Conservation (phyloP, 1,284 basidiomycete species). For the Fomitopsis palustris region DNA sequence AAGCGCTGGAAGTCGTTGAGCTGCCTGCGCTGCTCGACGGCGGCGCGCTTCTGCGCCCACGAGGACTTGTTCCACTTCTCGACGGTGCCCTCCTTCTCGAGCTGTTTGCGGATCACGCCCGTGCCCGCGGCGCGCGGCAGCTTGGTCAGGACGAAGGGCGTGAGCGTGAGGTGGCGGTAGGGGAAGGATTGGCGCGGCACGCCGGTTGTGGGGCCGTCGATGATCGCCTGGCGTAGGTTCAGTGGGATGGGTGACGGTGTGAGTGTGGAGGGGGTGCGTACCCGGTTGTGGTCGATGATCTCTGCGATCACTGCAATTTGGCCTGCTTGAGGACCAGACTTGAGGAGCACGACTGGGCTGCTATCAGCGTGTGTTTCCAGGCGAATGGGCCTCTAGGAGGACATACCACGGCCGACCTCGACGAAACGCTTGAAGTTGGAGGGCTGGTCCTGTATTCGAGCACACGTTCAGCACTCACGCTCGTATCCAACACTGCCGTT, state of each 20-base stretch:
- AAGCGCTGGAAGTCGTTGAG: conserved; percentile 93
- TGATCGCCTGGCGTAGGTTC: conserved; percentile 67
- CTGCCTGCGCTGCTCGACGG: conserved; percentile 74
- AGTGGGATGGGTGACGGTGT: neutral
- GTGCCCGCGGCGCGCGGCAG: conserved; percentile 89
- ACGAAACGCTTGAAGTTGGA: conserved; percentile 97
- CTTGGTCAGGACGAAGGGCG: conserved; percentile 79
- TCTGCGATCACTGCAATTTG: conserved; percentile 95
- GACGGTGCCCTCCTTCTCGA: conserved; percentile 78
- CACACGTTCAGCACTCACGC: conserved; percentile 9
- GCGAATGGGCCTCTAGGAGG: neutral
- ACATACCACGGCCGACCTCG: conserved; percentile 90
- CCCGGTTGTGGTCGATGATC: conserved; percentile 99
- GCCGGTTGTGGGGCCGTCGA: conserved; percentile 89
- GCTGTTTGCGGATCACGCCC: conserved; percentile 80
- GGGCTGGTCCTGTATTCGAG: conserved; percentile 38
- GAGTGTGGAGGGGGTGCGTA: conserved; percentile 40
- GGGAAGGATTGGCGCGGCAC: conserved; percentile 92
- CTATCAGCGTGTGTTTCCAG: neutral
- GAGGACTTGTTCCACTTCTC: conserved; percentile 80
- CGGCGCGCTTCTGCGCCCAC: conserved; percentile 91
- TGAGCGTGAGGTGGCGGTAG: conserved; percentile 92
- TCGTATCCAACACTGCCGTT: neutral
- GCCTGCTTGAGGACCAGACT: conserved; percentile 81
- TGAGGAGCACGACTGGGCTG: conserved; percentile 85